Conservation (phyloP, 108 stramenopile genomes). For the Thalassiosira profunda region DNA sequence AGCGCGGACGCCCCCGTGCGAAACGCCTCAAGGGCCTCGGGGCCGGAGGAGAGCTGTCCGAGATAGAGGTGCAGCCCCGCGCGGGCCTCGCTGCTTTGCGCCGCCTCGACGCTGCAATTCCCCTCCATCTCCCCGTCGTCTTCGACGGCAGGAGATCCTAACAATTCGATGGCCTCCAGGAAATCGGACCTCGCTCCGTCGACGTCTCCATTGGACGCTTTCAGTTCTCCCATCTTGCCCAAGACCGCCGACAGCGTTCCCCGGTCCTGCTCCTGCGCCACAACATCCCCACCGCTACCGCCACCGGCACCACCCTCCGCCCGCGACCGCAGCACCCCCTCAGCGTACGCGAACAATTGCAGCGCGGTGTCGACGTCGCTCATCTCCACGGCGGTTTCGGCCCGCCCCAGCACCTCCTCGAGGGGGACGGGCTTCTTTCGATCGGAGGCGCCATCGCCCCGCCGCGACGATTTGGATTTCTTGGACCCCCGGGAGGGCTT, state of each 20-base stretch:
- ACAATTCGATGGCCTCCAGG: slow-evolving; percentile 59
- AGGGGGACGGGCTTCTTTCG: slow-evolving; percentile 28
- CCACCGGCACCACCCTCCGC: slow-evolving; percentile 12
- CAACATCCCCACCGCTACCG: no score
- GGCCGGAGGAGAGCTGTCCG: slow-evolving; percentile 74
- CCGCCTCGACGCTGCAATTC: slow-evolving; percentile 13
- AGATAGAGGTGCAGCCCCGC: slow-evolving; percentile 77
- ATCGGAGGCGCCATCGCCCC: background rate
- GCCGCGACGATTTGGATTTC: slow-evolving; percentile 20
- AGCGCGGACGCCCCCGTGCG: slow-evolving; percentile 61
- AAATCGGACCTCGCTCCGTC: slow-evolving; percentile 72
- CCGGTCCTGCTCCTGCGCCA: slow-evolving; percentile 34
- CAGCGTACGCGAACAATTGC: slow-evolving; percentile 37
- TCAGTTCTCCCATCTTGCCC: slow-evolving; percentile 75
- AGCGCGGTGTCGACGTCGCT: slow-evolving; percentile 38
- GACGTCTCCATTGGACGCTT: slow-evolving; percentile 70
- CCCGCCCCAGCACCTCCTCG: slow-evolving; percentile 43
- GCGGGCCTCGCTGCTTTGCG: slow-evolving; percentile 41
- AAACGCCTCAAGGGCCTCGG: slow-evolving; percentile 72
- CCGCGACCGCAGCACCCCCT: slow-evolving; percentile 29
- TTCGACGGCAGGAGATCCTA: slow-evolving; percentile 22
- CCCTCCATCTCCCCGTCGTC: slow-evolving; percentile 1
- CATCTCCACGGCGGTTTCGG: slow-evolving; percentile 49
- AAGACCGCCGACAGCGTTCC: slow-evolving; percentile 56
- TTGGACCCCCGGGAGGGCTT: no score